Evolutionary conservation across 2,329 filamentous ascomycete species (phyloP), one percentile per base, ranked within the genome.

Genomic region (Blastomyces parvus): DNA sequence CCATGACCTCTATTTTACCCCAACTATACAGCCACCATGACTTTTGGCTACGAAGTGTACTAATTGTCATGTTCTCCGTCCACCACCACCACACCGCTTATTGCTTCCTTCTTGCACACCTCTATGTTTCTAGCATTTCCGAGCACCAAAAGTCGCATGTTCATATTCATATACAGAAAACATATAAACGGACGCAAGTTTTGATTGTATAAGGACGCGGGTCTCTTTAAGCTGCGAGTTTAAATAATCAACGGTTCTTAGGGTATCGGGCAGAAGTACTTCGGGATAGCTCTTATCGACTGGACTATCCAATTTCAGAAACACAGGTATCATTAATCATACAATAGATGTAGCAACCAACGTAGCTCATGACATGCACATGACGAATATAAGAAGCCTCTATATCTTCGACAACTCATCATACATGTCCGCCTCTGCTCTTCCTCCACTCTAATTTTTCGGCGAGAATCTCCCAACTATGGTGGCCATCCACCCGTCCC

Each of bases 401-500:
- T 40, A 33, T 33, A 42, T 19, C 42, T 40, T 22, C n/a, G 30
- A 30, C 27, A 55, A 17, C 42, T 19, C 42, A 44, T 59, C 58
- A 59, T 14, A 59, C 8, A 52, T 52, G 33, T 11, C 59, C 60
- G 11, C 38, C 33, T n/a, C 33, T 50, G n/a, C 56, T 60, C 59
- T 70, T 70, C 60, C 74, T 72, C 76, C 76, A 78, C 60, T 92
- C 88, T 55, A 96, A 74, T 79, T 88, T 89, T 74, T 96, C 90
- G 0, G 89, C 90, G 65, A 96, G 73, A 64, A 88, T 85, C 74
- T 94, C 90, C 88, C 91, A 93, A 72, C 87, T 83, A 71, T 70
- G 81, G 76, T 90, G 86, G 36, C 85, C 85, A 58, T 88, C 87
- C 42, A 87, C 88, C 68, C 91, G 83, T 59, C 90, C 87, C 11